A percentile compares a stretch with the other conserved stretches of the same genome.
Evolutionary conservation across 208 protist genomes (phyloP).

Genomic region (Porcisia hertigi): DNA sequence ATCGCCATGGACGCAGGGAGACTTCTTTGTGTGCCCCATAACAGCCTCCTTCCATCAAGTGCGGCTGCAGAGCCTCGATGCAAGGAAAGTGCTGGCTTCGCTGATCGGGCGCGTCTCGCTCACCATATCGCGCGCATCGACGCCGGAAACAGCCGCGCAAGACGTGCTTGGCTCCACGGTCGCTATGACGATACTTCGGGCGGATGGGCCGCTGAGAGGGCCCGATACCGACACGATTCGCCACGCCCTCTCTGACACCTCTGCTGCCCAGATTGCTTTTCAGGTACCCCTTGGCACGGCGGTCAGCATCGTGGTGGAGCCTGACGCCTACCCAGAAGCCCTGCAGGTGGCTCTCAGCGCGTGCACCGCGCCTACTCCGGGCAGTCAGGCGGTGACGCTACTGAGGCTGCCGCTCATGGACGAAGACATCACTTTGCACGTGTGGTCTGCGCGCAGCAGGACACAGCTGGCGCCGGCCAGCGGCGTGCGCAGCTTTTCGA

Average conservation of each 20-base stretch:
- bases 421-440: slow-evolving; percentile 6
- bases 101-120: slow-evolving; percentile 8
- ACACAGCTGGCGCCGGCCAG: background rate
- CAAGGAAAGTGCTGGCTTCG: background rate
- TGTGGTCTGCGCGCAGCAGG: background rate
- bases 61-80: slow-evolving; percentile 16
- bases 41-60: slow-evolving; percentile 3
- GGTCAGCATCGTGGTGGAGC: slow-evolving; percentile 10
- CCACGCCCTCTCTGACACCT: background rate
- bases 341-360: slow-evolving; percentile 22
- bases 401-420: slow-evolving; percentile 11
- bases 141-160: background rate
- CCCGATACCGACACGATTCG: background rate
- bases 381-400: background rate
- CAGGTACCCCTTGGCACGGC: slow-evolving; percentile 18
- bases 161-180: background rate
- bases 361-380: background rate
- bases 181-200: slow-evolving; percentile 1
- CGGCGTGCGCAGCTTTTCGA: background rate
- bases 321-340: slow-evolving; percentile 28
- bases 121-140: background rate
- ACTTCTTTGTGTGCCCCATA: slow-evolving; percentile 3
- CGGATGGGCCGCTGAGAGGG: background rate
- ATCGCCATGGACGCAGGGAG: background rate
- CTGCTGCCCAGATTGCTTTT: slow-evolving; percentile 6